Conservation (phyloP, 2,329 filamentous ascomycete genomes). For the Colletotrichum lupini region DNA sequence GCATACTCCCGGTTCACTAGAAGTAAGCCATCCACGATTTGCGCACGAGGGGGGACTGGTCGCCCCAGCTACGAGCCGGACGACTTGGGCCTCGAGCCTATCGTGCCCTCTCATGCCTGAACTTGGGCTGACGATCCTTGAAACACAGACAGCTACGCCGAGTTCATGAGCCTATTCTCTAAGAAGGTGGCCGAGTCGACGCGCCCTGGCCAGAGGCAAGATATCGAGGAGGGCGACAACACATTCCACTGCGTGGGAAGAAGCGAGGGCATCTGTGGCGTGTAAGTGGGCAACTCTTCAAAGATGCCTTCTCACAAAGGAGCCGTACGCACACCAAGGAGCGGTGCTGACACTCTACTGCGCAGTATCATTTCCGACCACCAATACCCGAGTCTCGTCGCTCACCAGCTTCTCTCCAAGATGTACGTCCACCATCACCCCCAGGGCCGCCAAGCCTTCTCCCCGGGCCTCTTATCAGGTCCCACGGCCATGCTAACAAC, state of each 20-base stretch:
- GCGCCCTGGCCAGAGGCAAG: constrained; percentile 82
- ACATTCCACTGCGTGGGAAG: constrained; percentile 83
- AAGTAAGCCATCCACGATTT: constrained; percentile 60
- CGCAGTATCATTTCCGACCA: constrained; percentile 76
- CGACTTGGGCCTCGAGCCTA: neutral
- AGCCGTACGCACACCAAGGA: neutral
- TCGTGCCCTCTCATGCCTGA: neutral
- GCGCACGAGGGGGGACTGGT: neutral
- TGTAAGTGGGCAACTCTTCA: constrained; percentile 46
- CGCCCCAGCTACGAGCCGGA: neutral
- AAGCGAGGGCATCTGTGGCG: constrained; percentile 78
- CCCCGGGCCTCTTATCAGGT: too few relatives aligned
- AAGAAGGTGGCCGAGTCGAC: constrained; percentile 91
- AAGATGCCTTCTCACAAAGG: neutral
- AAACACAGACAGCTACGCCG: constrained; percentile 26
- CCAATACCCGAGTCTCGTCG: constrained; percentile 81
- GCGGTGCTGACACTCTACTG: neutral
- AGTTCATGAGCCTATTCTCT: constrained; percentile 86
- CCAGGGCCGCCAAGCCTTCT: neutral
- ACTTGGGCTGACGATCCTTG: constrained; percentile 13
- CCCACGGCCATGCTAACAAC: neutral
- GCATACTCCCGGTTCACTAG: constrained; percentile 83
- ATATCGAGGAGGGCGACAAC: constrained; percentile 85
- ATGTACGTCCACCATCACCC: constrained; percentile 19
- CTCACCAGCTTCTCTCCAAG: constrained; percentile 88